Base-by-base conservation (phyloP, 31 red algal species). In the Endocladia muricata region DNA sequence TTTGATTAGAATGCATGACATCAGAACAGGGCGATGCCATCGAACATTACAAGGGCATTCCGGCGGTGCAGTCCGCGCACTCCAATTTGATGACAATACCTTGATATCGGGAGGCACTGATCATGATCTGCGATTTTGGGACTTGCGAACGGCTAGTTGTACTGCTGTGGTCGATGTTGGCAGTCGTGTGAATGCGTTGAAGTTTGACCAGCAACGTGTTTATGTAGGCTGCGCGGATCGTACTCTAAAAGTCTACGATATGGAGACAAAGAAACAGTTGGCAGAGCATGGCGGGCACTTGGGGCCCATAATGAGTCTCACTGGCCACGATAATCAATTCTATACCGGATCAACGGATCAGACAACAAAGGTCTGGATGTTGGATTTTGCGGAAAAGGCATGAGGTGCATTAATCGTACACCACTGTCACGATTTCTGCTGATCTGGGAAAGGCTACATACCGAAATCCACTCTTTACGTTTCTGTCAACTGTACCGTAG, bases 1-100 rank as follows among this genome's bases (percentile, higher is more conserved):
- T 44, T 48, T 88, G 2, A 88, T 94, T 37, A 69, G 84, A 56
- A 94, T 94, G 91, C 76, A 78, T 77, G 91, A 94, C 49, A 81
- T 88, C 65, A 78, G 91, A 38, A 94, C 76, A 6, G 91, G 91
- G 34, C 78, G 77, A 19, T 94, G 91, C 71, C 91, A 94, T 73
- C 84, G 91, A 22, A 83, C 79, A 33, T 48, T 94, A 48, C 74
- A 74, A 67, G 88, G 73, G 41, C 73, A 91, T 66, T 69, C 88
- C 38, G 61, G 56, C 4, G 88, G 88, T 35, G 78, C 88, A 61
- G 79, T 91, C 21, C 88, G 88, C 30, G 78, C 88, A 23, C 37
- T 91, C 29, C 78, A 83, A 62, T 91, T 94, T 80, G 80, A 88
- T 37, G 91, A 94, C 63, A 83, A 77, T 21, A 61, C 70, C 25